Evolutionary conservation across 2,329 filamentous ascomycete genomes (phyloP).

Genomic region (Didymella keratinophila): DNA sequence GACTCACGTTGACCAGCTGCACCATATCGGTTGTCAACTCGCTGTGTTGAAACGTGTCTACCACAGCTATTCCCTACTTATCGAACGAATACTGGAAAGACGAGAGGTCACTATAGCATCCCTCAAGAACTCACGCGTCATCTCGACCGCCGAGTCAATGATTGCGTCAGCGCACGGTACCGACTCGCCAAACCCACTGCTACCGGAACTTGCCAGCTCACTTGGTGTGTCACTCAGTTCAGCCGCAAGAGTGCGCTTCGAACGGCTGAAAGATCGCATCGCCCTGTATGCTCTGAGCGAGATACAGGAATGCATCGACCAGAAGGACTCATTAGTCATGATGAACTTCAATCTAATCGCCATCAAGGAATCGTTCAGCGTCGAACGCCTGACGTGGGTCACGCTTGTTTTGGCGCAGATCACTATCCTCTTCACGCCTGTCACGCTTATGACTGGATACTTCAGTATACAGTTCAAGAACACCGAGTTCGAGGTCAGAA

Average conservation of each 20-base stretch:
- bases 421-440: conserved; percentile 77
- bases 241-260: conserved; percentile 65
- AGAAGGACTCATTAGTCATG: conserved; percentile 74
- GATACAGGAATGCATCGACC: conserved; percentile 69
- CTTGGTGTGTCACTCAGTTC: conserved; percentile 57
- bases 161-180: conserved; percentile 33
- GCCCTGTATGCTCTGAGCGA: conserved; percentile 68
- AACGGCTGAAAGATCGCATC: conserved; percentile 66
- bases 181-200: conserved; percentile 28
- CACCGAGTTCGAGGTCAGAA: conserved; percentile 66
- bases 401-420: conserved; percentile 77
- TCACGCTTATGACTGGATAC: conserved; percentile 77
- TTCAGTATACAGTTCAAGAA: conserved; percentile 72
- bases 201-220: conserved; percentile 50
- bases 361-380: conserved; percentile 75
- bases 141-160: conserved; percentile 42
- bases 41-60: conserved; percentile 68
- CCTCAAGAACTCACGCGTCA: conserved; percentile 54
- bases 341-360: conserved; percentile 82
- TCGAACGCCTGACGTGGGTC: conserved; percentile 74
- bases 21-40: conserved; percentile 68
- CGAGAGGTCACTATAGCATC: conserved; percentile 54
- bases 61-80: conserved; percentile 66
- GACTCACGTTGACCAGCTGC: conserved; percentile 60
- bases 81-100: conserved; percentile 64